These are phyloP conservation scores for Trichoderma parareesei DNA, from an alignment of 495 filamentous ascomycete species.

Conservation along the genomic window DNA sequence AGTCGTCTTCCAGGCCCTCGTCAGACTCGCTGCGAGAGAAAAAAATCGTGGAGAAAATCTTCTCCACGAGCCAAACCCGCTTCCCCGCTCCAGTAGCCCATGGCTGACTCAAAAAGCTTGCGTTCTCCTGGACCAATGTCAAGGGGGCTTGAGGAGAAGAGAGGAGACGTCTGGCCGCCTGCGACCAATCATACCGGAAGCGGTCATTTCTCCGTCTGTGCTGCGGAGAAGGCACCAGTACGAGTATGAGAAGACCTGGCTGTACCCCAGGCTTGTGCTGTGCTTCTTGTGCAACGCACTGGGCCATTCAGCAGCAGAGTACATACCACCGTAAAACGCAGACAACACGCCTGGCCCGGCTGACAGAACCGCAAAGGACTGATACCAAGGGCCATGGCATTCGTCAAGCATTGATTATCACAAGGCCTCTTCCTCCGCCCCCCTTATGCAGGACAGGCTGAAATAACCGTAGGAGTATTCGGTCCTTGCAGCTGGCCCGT, in stretches of 20 bases:
- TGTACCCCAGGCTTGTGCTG: not conserved
- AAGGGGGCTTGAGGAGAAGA: not conserved
- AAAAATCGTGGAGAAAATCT: not conserved
- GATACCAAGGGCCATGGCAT: no score
- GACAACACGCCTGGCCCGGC: no score
- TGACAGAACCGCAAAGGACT: no score
- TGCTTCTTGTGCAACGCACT: no score
- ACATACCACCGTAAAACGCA: no score
- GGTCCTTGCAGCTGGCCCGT: no score
- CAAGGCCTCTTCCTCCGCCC: no score
- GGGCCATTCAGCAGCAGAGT: no score
- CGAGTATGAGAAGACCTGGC: not conserved
- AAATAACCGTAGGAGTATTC: not conserved
- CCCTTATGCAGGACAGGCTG: not conserved
- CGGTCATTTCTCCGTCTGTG: not conserved
- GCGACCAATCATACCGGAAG: not conserved
- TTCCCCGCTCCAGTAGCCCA: not conserved
- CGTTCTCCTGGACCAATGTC: not conserved
- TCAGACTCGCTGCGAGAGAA: not conserved
- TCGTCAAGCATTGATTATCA: no score
- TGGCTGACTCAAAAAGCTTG: not conserved
- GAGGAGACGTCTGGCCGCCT: no score
- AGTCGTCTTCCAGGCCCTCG: conserved; percentile 3
- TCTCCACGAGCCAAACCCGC: not conserved
- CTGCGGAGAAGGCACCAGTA: not conserved